Evolutionary conservation across 495 filamentous ascomycete species (phyloP), one percentile per base, ranked within the genome.

Genomic region (Ascobolus immersus): DNA sequence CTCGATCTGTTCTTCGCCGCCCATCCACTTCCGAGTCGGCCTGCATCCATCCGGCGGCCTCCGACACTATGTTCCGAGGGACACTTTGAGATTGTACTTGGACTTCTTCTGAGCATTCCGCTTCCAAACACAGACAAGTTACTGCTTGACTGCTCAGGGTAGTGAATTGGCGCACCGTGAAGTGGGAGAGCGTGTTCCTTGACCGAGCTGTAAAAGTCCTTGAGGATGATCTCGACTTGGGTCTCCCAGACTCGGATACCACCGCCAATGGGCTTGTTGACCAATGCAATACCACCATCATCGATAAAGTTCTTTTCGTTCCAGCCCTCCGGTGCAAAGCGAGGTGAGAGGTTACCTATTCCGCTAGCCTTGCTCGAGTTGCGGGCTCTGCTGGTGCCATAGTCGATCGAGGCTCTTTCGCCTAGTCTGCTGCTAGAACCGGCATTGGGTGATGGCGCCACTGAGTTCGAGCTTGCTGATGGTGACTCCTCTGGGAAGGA

Each of bases 191-290:
- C 70, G 42, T 86, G 71, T 41, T 73, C 67, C 28, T 80, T 73
- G 45, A 99, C 89, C 0, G 81, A 82, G 11, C 62, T 65, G 53
- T 89, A 99, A 39, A 89, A 89, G 21, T 84, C 77, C 43, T 89
- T 90, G 18, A 99, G 62, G 22, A 94, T 74, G 10, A 66, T 58
- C 52, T 94, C 86, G 10, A 99, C 56, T 47, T 91, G 80, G 24
- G 69, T 63, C 46, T 91, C 82, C 86, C 86, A 96, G 9, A 68
- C 73, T 35, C 70, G 67, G 36, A 75, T 53, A 1, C 71, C 64
- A 5, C 82, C 86, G 34, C 68, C 64, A 45, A 86, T 84, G 0
- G 77, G 73, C 12, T 61, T 54, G 40, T 67, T 81, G 12, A 94
- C 78, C 17, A 96, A 59, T n/a, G 77, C 58, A 19, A 45, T 20